phyloP scores from a whole-genome alignment of 164 flowering plant species.

The Brasenia schreberi region DNA sequence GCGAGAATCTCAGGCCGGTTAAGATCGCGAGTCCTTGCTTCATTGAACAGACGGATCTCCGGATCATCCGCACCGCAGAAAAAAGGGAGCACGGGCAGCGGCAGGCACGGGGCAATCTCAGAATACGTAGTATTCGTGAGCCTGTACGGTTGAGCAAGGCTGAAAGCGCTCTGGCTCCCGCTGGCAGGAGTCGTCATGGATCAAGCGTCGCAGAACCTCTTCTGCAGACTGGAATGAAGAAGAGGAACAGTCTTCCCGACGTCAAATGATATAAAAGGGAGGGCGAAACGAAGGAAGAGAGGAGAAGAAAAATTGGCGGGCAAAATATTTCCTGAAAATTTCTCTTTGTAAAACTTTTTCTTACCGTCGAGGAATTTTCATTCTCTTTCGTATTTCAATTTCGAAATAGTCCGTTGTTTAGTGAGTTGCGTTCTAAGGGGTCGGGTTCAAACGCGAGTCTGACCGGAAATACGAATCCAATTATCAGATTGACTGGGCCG shows the following conservation, averaged over 20 bases:
- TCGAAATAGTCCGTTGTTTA: too few relatives aligned
- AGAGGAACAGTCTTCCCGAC: neutral
- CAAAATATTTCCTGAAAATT: neutral
- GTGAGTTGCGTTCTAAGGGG: too few relatives aligned
- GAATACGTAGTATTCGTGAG: constrained; percentile 69
- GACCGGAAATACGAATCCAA: too few relatives aligned
- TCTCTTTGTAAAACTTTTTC: too few relatives aligned
- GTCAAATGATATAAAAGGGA: neutral
- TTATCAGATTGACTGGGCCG: too few relatives aligned
- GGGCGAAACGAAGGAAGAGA: neutral
- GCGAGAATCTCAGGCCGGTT: constrained; percentile 44
- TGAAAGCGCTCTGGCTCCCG: constrained; percentile 26
- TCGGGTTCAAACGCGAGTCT: too few relatives aligned
- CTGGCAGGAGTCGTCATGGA: constrained; percentile 22
- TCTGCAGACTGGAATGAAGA: neutral
- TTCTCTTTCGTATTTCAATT: too few relatives aligned
- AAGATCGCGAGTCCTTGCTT: constrained; percentile 21
- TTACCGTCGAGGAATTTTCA: too few relatives aligned
- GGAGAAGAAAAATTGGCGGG: neutral
- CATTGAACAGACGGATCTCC: constrained; percentile 55
- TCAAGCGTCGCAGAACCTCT: constrained; percentile 3
- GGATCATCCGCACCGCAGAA: constrained; percentile 73
- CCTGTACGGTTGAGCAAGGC: constrained; percentile 18
- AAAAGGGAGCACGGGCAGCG: constrained; percentile 75
- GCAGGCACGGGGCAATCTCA: constrained; percentile 71